Conservation (phyloP, 768 basidiomycete species). For the Pleurotus platypus region DNA sequence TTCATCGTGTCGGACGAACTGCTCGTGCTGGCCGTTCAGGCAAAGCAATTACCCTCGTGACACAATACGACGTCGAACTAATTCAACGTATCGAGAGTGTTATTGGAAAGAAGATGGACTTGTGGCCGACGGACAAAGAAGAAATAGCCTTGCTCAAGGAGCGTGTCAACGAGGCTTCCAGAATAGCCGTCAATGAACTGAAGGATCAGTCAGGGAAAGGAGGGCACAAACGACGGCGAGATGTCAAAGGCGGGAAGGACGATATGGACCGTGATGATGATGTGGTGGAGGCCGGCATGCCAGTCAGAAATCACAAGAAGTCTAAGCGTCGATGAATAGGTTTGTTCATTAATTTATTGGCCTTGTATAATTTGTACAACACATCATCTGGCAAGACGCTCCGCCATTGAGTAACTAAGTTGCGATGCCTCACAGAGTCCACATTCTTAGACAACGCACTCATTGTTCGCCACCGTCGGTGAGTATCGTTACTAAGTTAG, state of each 20-base stretch:
- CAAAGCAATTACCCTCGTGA: constrained; percentile 95
- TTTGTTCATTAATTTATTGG: too few relatives aligned
- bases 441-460: too few relatives aligned
- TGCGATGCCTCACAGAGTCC: too few relatives aligned
- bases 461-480: too few relatives aligned
- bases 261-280: constrained; percentile 93
- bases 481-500: too few relatives aligned
- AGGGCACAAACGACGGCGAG: constrained; percentile 33
- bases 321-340: constrained; percentile 20
- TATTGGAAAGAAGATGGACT: constrained; percentile 87
- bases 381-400: too few relatives aligned
- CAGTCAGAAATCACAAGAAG: constrained; percentile 55
- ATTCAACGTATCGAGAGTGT: constrained; percentile 93
- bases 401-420: too few relatives aligned
- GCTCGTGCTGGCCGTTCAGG: constrained; percentile 97
- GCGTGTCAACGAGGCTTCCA: constrained; percentile 82
- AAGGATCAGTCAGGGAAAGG: constrained; percentile 53
- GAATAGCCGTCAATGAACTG: constrained; percentile 75
- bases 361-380: too few relatives aligned
- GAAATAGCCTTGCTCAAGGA: constrained; percentile 86
- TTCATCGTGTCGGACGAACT: constrained; percentile 96
- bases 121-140: constrained; percentile 84
- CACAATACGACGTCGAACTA: constrained; percentile 97
- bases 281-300: constrained; percentile 87
- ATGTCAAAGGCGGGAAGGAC: constrained; percentile 49